Percentiles rank a stretch among this genome's conserved stretches.
Evolutionary conservation across 2,329 filamentous ascomycete genomes (phyloP).

Genomic region (Fusarium xyrophilum): DNA sequence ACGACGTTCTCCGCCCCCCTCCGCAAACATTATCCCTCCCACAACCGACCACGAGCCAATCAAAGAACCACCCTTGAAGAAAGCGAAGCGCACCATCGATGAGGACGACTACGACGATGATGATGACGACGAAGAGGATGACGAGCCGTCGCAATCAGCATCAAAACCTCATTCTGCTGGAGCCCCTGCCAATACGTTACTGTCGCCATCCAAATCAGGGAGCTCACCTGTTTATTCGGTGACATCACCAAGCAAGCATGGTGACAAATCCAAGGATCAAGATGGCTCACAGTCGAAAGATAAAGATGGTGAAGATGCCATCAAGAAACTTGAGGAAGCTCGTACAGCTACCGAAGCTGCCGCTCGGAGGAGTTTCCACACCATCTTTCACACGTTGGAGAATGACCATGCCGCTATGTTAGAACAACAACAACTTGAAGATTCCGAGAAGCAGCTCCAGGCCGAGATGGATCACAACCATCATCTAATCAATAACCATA

Average conservation of each 20-base stretch:
- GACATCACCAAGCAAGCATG: conserved; percentile 65
- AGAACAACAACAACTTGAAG: conserved; percentile 95
- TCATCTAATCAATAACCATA: conserved; percentile 57
- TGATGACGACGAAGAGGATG: conserved; percentile 74
- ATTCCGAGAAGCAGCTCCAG: conserved; percentile 94
- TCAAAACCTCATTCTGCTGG: conserved; percentile 59
- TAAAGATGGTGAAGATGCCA: conserved; percentile 83
- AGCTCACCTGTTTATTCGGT: conserved; percentile 70
- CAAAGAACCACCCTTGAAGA: conserved; percentile 72
- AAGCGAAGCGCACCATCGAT: conserved; percentile 77
- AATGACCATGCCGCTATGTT: conserved; percentile 96
- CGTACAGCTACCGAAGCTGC: conserved; percentile 90
- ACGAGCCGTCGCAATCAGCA: conserved; percentile 60
- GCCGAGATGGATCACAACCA: conserved; percentile 84
- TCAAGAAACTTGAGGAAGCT: conserved; percentile 90
- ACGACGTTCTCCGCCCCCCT: conserved; percentile 50
- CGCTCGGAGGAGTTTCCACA: conserved; percentile 89
- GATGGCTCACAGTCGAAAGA: conserved; percentile 59
- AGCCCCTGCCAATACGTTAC: conserved; percentile 62
- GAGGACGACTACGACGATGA: conserved; percentile 88
- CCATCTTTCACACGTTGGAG: conserved; percentile 92
- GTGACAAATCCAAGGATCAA: conserved; percentile 60
- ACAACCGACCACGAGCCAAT: conserved; percentile 66
- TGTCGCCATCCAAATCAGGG: conserved; percentile 74
- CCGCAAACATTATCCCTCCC: conserved; percentile 56